Conservation (phyloP, 192 early-diverging fungal genomes). For the Podila verticillata region DNA sequence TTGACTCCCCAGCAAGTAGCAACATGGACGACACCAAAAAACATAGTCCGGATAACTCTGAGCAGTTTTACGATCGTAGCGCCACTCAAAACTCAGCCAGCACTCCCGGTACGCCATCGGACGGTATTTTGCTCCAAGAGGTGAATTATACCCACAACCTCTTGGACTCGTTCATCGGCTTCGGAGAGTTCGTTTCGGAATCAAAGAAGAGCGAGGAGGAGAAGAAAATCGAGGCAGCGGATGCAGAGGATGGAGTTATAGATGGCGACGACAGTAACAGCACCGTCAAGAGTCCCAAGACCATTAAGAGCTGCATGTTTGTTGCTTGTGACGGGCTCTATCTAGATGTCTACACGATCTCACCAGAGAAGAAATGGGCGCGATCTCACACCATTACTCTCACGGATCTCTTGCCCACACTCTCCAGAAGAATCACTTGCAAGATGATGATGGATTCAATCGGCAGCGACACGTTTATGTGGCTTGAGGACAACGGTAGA, state of each 20-base stretch:
- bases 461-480: constrained; percentile 45
- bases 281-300: neutral
- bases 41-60: neutral
- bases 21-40: neutral
- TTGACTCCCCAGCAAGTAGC: constrained; percentile 5
- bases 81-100: neutral
- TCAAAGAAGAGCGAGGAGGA: constrained; percentile 27
- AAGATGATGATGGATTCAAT: constrained; percentile 52
- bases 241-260: neutral
- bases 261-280: constrained; percentile 3
- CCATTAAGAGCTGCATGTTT: constrained; percentile 15
- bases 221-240: constrained; percentile 11
- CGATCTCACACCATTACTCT: constrained; percentile 34
- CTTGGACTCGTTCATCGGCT: constrained; percentile 30
- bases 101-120: neutral
- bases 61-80: neutral
- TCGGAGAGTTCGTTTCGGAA: constrained; percentile 28
- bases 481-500: constrained; percentile 42
- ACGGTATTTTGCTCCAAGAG: constrained; percentile 3
- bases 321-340: constrained; percentile 39
- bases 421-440: constrained; percentile 46
- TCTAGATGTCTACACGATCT: constrained; percentile 34
- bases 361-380: constrained; percentile 30
- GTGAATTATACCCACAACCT: constrained; percentile 1
- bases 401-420: constrained; percentile 32